These are phyloP conservation scores for Colletotrichum destructivum DNA, from an alignment of 2,329 filamentous ascomycete genomes.

Conservation along the genomic window DNA sequence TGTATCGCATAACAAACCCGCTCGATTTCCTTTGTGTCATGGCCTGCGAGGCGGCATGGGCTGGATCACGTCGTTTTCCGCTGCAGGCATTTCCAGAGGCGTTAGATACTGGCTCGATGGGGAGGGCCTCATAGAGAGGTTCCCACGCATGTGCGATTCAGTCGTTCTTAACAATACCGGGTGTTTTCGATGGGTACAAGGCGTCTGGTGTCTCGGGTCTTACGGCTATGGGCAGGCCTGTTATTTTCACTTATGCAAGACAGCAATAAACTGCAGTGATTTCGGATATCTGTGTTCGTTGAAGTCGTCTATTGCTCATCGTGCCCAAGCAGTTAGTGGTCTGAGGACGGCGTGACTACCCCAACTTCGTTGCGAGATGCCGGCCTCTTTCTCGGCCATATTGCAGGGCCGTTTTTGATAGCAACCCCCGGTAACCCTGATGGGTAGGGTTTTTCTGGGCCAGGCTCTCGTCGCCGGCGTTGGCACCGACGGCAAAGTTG, in stretches of 20 bases:
- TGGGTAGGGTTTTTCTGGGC: not conserved
- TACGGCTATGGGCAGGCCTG: not conserved
- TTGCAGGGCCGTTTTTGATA: not conserved
- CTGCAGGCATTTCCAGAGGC: conserved; percentile 19
- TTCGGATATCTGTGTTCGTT: too few species aligned
- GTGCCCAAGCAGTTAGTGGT: not conserved
- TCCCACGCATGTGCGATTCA: not conserved
- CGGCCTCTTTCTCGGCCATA: conserved; percentile 36
- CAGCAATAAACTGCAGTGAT: conserved; percentile 14
- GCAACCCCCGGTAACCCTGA: not conserved
- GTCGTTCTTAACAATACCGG: conserved; percentile 15
- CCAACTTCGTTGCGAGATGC: not conserved
- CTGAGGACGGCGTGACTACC: conserved; percentile 9
- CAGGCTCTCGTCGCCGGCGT: not conserved
- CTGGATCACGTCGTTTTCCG: conserved; percentile 7
- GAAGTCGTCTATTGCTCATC: not conserved
- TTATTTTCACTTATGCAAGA: conserved; percentile 11
- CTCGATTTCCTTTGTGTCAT: not conserved
- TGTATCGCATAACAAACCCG: not conserved
- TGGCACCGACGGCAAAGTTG: not conserved
- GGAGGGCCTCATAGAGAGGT: not conserved
- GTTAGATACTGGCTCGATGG: not conserved
- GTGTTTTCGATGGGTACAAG: conserved; percentile 21
- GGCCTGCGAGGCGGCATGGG: conserved; percentile 20
- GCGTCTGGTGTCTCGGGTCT: conserved; percentile 25